These are phyloP conservation scores for Penicillium chermesinum DNA, from an alignment of 495 filamentous ascomycete genomes.

Conservation along the genomic window DNA sequence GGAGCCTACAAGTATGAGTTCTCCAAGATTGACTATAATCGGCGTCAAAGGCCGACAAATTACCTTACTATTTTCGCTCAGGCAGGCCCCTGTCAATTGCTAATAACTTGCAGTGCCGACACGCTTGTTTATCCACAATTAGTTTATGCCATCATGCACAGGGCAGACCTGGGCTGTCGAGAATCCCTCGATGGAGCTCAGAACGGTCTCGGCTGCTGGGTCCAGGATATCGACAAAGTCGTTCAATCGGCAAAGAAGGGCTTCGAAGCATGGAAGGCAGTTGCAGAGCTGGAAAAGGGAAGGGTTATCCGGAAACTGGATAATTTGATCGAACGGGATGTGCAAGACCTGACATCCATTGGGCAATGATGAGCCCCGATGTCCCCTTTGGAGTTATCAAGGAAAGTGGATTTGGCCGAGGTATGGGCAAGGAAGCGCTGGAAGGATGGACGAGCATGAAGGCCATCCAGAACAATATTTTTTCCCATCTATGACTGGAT, in stretches of 20 bases:
- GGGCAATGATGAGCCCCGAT: conserved; percentile 20
- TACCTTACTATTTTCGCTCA: conserved; percentile 5
- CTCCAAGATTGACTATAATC: conserved; percentile 8
- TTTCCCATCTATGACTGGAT: conserved; percentile 13
- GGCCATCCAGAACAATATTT: conserved; percentile 20
- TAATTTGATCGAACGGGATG: conserved; percentile 24
- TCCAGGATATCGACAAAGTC: conserved; percentile 46
- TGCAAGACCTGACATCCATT: conserved; percentile 17
- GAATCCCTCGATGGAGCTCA: conserved; percentile 29
- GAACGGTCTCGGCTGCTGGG: conserved; percentile 21
- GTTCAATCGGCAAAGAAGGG: conserved; percentile 45
- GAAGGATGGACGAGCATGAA: conserved; percentile 26
- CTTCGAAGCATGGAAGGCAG: conserved; percentile 31
- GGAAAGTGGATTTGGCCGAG: conserved; percentile 50
- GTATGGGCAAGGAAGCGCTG: conserved; percentile 32
- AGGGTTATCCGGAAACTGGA: conserved; percentile 41
- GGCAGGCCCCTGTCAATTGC: background rate
- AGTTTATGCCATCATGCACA: conserved; percentile 22
- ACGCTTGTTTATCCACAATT: conserved; percentile 38
- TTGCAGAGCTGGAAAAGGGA: conserved; percentile 35
- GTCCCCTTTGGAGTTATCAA: conserved; percentile 53
- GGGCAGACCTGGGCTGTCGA: conserved; percentile 18
- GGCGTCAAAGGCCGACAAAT: conserved; percentile 18
- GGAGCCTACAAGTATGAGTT: conserved; percentile 4
- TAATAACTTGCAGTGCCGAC: conserved; percentile 16